Conservation (phyloP, 2,329 filamentous ascomycete species). For the Aspergillus costaricaensis region DNA sequence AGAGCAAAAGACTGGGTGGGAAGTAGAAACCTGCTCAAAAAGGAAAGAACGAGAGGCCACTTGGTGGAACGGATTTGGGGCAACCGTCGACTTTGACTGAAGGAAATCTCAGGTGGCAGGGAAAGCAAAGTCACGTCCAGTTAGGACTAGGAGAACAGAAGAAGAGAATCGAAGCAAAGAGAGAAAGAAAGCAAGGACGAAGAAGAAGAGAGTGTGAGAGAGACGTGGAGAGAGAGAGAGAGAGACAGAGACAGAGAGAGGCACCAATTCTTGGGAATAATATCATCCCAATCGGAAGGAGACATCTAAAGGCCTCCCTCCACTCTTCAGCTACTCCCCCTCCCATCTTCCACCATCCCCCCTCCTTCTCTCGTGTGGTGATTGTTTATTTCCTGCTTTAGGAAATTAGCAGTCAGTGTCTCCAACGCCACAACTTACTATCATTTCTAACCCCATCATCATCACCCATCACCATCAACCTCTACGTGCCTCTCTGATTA, state of each 20-base stretch:
- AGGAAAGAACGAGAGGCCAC: background rate
- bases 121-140: too few relatives aligned
- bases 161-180: background rate
- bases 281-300: conserved; percentile 1
- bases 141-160: too few relatives aligned
- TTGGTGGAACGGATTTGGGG: background rate
- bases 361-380: background rate
- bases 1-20: background rate
- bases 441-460: background rate
- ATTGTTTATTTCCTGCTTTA: background rate
- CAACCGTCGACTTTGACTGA: background rate
- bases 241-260: conserved; percentile 4
- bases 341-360: background rate
- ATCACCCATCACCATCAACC: background rate
- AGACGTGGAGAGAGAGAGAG: background rate
- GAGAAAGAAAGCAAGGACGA: conserved; percentile 2
- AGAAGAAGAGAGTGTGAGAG: conserved; percentile 4
- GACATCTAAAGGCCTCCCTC: background rate
- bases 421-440: background rate
- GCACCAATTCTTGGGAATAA: conserved; percentile 14
- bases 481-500: too few relatives aligned
- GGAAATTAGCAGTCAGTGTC: background rate
- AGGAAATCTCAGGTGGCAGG: too few relatives aligned
- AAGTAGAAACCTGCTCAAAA: background rate
- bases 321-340: background rate